Base-by-base conservation (phyloP, 2,329 filamentous ascomycete genomes). In the Fusarium piperis region DNA sequence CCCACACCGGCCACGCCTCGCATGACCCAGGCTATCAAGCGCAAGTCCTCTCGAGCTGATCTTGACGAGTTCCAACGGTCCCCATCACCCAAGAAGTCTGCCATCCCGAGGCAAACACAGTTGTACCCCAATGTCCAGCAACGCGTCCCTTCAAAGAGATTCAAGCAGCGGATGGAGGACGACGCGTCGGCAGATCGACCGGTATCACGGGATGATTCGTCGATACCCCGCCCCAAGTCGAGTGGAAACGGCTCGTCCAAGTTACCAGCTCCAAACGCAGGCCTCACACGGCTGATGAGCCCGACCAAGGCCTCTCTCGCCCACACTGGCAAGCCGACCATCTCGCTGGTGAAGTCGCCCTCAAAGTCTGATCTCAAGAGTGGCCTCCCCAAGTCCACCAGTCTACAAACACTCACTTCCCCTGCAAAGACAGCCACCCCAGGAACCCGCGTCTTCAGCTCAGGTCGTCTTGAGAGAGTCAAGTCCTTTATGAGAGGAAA, bases 241-340 rank as follows among this genome's bases (percentile, higher is more conserved):
- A 78, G 73, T 30, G 70, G 65, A 32, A 64, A 67, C 59, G 64
- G 64, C 18, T 65, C 74, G 28, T 48, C 58, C 48, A 75, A 78
- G 16, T 76, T 85, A 23, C 73, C 81, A 55, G 85, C 84, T 28
- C 81, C 85, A 1, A 83, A 86, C 61, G 82, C 86, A 10, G 85
- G 87, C 68, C 81, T 85, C 66, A 84, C 85, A 68, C 90, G 85
- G 65, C 83, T 95, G 32, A 88, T 91, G 80, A 97, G 93, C 7
- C 94, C 94, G 0, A 96, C 93, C 10, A 94, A 94, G 79, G 85
- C 93, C 9, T 94, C 93, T 1, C 80, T 93, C 58, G 71, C 73
- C 18, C 62, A 68, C n/a, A 66, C 71, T 6, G 65, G 59, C 35
- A 82, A 79, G 56, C 69, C 77, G 0, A 78, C 79, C 3, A 69